Evolutionary conservation across 23 red algal genomes (phyloP).

Genomic region (Agarophyton chilense): DNA sequence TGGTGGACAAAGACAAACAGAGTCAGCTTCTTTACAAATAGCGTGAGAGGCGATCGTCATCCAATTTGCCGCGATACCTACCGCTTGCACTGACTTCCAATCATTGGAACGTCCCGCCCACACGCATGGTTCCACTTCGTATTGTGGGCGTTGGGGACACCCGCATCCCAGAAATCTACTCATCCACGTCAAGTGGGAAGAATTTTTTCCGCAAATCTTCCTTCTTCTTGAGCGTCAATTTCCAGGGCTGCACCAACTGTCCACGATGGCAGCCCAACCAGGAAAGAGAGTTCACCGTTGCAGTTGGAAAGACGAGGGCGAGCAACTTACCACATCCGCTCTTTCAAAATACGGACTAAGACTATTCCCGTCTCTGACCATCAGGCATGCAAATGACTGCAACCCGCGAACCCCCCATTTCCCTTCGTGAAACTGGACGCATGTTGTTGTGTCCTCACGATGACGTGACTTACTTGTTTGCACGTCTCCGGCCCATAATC

Average conservation of each 20-base stretch:
- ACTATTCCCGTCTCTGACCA: background rate
- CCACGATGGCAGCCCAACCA: background rate
- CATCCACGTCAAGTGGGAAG: background rate
- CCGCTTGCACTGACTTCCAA: slow-evolving; percentile 21
- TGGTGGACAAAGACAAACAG: background rate
- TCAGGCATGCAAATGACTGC: background rate
- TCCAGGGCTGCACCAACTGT: background rate
- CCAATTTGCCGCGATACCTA: background rate
- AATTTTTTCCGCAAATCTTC: background rate
- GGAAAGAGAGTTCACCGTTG: background rate
- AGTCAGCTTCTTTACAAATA: background rate
- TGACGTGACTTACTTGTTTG: background rate
- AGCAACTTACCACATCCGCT: background rate
- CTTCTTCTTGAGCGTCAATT: background rate
- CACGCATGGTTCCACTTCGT: slow-evolving; percentile 31
- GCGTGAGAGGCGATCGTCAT: no score
- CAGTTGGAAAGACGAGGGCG: background rate
- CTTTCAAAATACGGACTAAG: background rate
- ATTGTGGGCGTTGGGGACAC: slow-evolving; percentile 42
- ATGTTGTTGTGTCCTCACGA: background rate
- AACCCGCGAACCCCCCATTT: background rate
- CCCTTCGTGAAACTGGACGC: background rate
- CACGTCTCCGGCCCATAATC: background rate
- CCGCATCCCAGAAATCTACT: slow-evolving; percentile 48
- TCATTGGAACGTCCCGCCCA: slow-evolving; percentile 37